A percentile compares a stretch with the other conserved stretches of the same genome.
Conservation (phyloP, 2,329 filamentous ascomycete genomes). For the Fusarium goolgardi region DNA sequence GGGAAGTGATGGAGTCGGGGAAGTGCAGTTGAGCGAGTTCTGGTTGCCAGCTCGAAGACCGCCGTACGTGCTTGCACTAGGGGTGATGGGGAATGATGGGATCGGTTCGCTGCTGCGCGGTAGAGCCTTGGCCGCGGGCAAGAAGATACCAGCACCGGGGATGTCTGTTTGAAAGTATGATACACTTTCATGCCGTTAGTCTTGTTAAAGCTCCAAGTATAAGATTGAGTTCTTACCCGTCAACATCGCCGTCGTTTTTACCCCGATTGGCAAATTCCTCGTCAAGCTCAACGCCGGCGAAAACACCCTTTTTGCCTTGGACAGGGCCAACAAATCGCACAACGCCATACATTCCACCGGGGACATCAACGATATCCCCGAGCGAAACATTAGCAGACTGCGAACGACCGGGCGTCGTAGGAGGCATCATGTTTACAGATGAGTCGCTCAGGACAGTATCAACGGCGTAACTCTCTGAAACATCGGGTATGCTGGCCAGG, state of each 20-base stretch:
- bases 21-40: constrained; percentile 70
- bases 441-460: constrained; percentile 60
- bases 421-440: constrained; percentile 62
- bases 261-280: constrained; percentile 83
- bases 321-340: constrained; percentile 91
- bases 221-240: constrained; percentile 74
- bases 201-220: background rate
- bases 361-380: constrained; percentile 89
- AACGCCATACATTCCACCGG: constrained; percentile 89
- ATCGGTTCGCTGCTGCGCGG: constrained; percentile 75
- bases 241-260: constrained; percentile 96
- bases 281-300: constrained; percentile 91
- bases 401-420: constrained; percentile 64
- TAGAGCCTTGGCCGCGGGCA: constrained; percentile 84
- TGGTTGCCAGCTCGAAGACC: constrained; percentile 66
- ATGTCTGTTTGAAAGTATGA: constrained; percentile 85
- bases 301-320: constrained; percentile 87
- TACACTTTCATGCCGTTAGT: constrained; percentile 56
- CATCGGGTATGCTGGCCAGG: constrained; percentile 74
- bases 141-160: constrained; percentile 90
- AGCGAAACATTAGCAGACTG: constrained; percentile 70
- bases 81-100: constrained; percentile 71
- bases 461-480: constrained; percentile 71
- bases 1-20: constrained; percentile 73
- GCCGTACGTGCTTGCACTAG: constrained; percentile 67